These are phyloP conservation scores for Scortechinia acanthostroma DNA, from an alignment of 2,329 filamentous ascomycete genomes.

Conservation along the genomic window DNA sequence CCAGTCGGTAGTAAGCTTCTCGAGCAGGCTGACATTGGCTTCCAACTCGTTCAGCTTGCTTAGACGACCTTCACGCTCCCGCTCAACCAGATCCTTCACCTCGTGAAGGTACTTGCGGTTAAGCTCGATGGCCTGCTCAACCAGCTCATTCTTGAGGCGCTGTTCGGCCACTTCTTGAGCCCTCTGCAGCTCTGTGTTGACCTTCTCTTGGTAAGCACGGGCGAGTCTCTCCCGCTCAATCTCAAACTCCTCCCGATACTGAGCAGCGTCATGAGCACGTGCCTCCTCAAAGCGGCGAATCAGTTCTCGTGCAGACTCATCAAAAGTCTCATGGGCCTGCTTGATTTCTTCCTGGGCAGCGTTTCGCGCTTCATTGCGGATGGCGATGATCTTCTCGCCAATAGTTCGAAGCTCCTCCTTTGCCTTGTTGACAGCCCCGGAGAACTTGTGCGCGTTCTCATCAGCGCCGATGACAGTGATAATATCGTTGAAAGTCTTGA, in stretches of 20 bases:
- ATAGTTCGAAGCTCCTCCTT: conserved; percentile 77
- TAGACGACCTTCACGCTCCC: conserved; percentile 79
- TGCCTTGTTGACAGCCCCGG: conserved; percentile 72
- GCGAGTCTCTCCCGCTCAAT: conserved; percentile 76
- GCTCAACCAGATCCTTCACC: conserved; percentile 75
- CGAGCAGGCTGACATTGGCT: conserved; percentile 71
- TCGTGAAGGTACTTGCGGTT: conserved; percentile 78
- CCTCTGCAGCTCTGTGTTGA: conserved; percentile 72
- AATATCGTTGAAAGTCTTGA: conserved; percentile 92
- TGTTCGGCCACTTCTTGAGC: conserved; percentile 76
- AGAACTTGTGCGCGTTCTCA: conserved; percentile 70
- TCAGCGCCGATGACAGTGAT: conserved; percentile 90
- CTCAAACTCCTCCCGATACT: conserved; percentile 83
- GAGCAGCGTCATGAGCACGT: conserved; percentile 72
- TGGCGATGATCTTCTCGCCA: conserved; percentile 67
- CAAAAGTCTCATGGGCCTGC: conserved; percentile 67
- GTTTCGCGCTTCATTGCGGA: conserved; percentile 64
- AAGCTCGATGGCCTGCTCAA: conserved; percentile 83
- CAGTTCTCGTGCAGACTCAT: conserved; percentile 80
- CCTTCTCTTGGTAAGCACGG: conserved; percentile 71
- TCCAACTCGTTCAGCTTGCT: conserved; percentile 79
- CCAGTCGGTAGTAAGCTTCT: conserved; percentile 82
- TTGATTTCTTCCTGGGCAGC: conserved; percentile 70
- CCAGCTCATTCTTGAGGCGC: conserved; percentile 74
- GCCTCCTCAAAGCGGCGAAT: conserved; percentile 78